phyloP scores from a whole-genome alignment of 495 filamentous ascomycete species.

The Aspergillus conjunctus region DNA sequence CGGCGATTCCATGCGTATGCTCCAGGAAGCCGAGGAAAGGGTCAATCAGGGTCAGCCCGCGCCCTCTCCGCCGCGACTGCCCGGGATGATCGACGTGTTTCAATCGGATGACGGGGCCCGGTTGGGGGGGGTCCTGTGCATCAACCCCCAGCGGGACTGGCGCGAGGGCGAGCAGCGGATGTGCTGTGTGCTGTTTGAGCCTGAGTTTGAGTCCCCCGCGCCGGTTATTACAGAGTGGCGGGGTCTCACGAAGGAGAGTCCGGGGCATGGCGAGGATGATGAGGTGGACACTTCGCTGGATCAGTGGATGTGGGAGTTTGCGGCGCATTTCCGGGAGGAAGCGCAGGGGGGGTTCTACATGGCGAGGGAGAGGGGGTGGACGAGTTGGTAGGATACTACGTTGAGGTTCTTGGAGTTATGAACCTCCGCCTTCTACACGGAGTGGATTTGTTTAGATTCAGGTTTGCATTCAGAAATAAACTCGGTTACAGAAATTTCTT shows the following conservation, averaged over 20 bases:
- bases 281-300: not conserved
- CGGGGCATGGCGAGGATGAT: not conserved
- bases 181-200: constrained; percentile 6
- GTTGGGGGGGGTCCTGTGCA: not conserved
- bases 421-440: too few relatives aligned
- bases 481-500: too few relatives aligned
- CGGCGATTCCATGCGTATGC: not conserved
- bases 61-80: not conserved
- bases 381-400: constrained; percentile 14
- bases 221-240: constrained; percentile 1
- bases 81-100: not conserved
- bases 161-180: constrained; percentile 2
- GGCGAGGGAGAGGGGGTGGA: constrained; percentile 13
- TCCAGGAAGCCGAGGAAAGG: not conserved
- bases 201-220: not conserved
- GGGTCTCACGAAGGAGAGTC: not conserved
- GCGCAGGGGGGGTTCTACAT: not conserved
- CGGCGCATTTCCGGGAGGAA: not conserved
- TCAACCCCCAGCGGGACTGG: not conserved
- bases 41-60: not conserved
- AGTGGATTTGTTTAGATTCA: too few relatives aligned
- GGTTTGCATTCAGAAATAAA: too few relatives aligned
- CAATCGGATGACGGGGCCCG: not conserved
- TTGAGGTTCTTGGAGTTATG: too few relatives aligned
- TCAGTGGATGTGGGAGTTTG: constrained; percentile 2